These are phyloP conservation scores for Lactarius akahatsu DNA, from an alignment of 768 basidiomycete genomes.

Conservation along the genomic window DNA sequence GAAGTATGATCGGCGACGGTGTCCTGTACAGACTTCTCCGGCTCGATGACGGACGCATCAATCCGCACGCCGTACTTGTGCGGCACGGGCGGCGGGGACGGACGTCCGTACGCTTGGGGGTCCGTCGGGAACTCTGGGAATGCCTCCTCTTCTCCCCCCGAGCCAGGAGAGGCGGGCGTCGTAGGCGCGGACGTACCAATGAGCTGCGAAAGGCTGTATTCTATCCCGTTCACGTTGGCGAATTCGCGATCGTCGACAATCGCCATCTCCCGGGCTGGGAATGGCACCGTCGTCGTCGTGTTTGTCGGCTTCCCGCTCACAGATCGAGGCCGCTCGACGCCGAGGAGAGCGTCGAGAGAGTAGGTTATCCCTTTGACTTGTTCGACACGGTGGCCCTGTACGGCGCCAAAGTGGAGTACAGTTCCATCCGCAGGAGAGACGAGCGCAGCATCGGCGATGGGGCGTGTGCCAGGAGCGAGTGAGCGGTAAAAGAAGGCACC, in stretches of 20 bases:
- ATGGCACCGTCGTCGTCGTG: slow-evolving; percentile 37
- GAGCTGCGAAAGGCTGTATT: slow-evolving; percentile 90
- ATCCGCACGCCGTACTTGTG: slow-evolving; percentile 65
- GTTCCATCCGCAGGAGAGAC: slow-evolving; percentile 95
- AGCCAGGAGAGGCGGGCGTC: slow-evolving; percentile 35
- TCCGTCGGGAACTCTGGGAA: slow-evolving; percentile 30
- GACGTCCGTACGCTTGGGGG: slow-evolving; percentile 22
- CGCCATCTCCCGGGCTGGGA: slow-evolving; percentile 50
- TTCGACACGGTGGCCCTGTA: slow-evolving; percentile 77
- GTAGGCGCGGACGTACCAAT: slow-evolving; percentile 56
- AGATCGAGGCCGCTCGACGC: slow-evolving; percentile 56
- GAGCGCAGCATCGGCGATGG: slow-evolving; percentile 56
- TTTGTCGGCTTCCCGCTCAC: slow-evolving; percentile 34
- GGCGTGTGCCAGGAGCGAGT: slow-evolving; percentile 77
- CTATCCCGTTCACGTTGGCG: slow-evolving; percentile 95
- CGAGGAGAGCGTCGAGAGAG: slow-evolving; percentile 90
- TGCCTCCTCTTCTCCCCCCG: slow-evolving; percentile 31
- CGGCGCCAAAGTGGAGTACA: slow-evolving; percentile 87
- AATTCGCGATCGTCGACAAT: slow-evolving; percentile 86
- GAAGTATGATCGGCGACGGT: slow-evolving; percentile 64
- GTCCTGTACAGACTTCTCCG: slow-evolving; percentile 52
- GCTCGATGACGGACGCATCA: slow-evolving; percentile 71
- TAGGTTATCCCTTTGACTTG: slow-evolving; percentile 99
- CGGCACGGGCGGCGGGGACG: slow-evolving; percentile 34
- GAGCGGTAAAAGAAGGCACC: slow-evolving; percentile 95